These are phyloP conservation scores for Periconia sp. DNA, from an alignment of 2,329 filamentous ascomycete genomes.

Conservation along the genomic window DNA sequence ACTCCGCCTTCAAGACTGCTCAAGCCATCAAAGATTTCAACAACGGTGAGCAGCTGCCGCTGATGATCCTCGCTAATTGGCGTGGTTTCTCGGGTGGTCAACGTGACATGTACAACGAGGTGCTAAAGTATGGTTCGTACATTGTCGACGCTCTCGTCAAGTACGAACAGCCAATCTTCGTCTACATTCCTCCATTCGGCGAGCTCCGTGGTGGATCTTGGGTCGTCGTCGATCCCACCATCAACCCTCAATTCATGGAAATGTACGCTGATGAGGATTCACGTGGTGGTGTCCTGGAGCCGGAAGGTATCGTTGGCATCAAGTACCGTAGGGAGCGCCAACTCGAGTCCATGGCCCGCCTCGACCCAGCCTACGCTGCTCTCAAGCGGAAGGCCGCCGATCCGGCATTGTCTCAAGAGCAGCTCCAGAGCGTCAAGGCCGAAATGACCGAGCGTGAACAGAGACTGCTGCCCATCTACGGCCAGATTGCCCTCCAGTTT, in stretches of 20 bases:
- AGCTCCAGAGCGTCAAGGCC: conserved; percentile 78
- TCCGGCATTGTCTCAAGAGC: conserved; percentile 71
- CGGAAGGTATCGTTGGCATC: conserved; percentile 97
- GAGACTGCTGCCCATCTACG: conserved; percentile 88
- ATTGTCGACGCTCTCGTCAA: conserved; percentile 98
- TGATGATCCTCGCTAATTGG: conserved; percentile 99
- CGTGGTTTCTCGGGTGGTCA: conserved; percentile 99
- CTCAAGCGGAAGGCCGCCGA: conserved; percentile 80
- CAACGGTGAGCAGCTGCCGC: conserved; percentile 93
- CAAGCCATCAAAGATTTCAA: conserved; percentile 99
- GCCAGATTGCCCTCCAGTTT: conserved; percentile 94
- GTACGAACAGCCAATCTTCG: conserved; percentile 97
- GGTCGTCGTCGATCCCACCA: conserved; percentile 98
- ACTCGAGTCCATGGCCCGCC: conserved; percentile 93
- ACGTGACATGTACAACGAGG: conserved; percentile 99
- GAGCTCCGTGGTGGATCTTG: conserved; percentile 98
- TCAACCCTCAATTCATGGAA: conserved; percentile 96
- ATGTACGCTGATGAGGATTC: conserved; percentile 98
- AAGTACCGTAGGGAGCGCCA: conserved; percentile 98
- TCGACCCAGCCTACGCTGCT: conserved; percentile 81
- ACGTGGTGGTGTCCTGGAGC: conserved; percentile 95
- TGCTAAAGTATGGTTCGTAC: conserved; percentile 98
- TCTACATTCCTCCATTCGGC: conserved; percentile 96
- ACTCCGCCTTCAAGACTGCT: conserved; percentile 99
- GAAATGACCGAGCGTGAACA: conserved; percentile 87